Evolutionary conservation across 495 filamentous ascomycete genomes (phyloP), one percentile per base, ranked within the genome.

Genomic region (Evernia prunastri): DNA sequence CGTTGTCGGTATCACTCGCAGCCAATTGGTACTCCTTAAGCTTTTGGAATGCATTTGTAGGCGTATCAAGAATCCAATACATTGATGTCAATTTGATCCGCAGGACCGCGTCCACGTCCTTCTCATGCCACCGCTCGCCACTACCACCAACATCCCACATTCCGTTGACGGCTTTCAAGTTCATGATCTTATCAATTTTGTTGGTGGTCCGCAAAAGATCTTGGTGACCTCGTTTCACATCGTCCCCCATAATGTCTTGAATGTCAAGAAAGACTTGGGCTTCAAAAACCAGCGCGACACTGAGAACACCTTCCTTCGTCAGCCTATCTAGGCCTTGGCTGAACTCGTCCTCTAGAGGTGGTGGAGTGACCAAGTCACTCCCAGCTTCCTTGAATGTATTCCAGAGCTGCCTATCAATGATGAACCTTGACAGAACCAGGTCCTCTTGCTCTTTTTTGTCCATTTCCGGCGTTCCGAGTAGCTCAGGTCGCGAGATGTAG

Each of bases 51-150:
- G 53, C 51, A 56, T 64, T 64, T 20, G 54, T 35, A 25, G 61
- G 61, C 23, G 20, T 64, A n/a, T 64, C 61, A 18, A 64, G 37
- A 0, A 64, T 64, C 61, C 61, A 64, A 42, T n/a, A 27, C 18
- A 58, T 59, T 47, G 61, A 64, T 31, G 61, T 64, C 51, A 61
- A 17, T 27, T 64, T 64, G 56, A 64, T 64, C n/a, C 61, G 61
- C 61, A 59, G 42, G 53, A 59, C 61, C 0, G 25, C 27, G 17
- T 47, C 61, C 11, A 59, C 37, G 58, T 64, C 61, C 31, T 29
- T 59, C 56, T 58, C 53, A 47, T 64, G 51, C 61, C 61, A 64
- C n/a, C 61, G 61, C 37, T 64, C 61, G 35, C 61, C 53, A 59
- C 20, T 64, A 47, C 51, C 53, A 33, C 61, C 61, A 20, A 64